These are phyloP conservation scores for Globisporangium yorkense DNA, from an alignment of 352 stramenopile species.

Conservation along the genomic window DNA sequence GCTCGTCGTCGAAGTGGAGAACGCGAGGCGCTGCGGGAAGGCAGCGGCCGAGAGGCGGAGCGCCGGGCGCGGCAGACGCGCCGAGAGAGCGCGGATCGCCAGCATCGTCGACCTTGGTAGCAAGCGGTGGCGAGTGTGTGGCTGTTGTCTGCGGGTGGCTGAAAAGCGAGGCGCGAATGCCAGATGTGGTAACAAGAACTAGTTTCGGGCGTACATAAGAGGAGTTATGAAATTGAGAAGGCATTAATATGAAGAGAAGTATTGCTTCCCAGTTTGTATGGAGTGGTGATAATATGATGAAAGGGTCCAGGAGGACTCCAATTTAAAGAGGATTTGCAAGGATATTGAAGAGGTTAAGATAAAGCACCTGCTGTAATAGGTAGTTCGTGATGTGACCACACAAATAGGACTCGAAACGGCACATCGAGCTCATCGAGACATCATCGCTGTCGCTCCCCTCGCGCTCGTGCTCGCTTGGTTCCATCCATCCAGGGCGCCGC, in stretches of 20 bases:
- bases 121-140: background rate
- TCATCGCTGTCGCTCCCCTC: background rate
- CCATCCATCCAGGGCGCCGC: background rate
- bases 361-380: background rate
- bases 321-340: background rate
- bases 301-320: too few species aligned
- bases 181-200: background rate
- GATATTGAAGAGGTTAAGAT: background rate
- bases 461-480: background rate
- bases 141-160: background rate
- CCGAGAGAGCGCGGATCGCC: slow-evolving; percentile 48
- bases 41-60: slow-evolving; percentile 18
- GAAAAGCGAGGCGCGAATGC: background rate
- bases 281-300: background rate
- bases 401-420: too few species aligned
- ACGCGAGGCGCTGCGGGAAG: slow-evolving; percentile 15
- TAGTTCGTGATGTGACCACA: background rate
- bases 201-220: background rate
- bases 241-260: background rate
- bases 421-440: background rate
- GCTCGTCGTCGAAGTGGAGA: slow-evolving; percentile 21
- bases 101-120: slow-evolving; percentile 24
- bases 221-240: background rate
- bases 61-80: slow-evolving; percentile 20
- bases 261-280: background rate